phyloP scores from a whole-genome alignment of 2,329 filamentous ascomycete species.

The Exophiala spinifera region DNA sequence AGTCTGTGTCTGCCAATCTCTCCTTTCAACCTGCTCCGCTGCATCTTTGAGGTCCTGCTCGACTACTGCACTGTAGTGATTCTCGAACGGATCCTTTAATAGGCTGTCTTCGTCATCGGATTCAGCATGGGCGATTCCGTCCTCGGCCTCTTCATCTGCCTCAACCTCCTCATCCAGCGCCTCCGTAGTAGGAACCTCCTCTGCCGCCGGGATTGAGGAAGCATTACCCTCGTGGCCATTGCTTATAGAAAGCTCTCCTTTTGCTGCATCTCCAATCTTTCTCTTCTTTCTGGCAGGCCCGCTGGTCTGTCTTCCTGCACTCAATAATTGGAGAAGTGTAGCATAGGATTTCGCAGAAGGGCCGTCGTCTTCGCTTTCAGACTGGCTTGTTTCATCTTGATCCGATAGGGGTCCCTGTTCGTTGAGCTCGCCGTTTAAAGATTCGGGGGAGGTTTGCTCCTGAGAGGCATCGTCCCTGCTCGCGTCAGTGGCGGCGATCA shows the following conservation, averaged over 20 bases:
- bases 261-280: constrained; percentile 40
- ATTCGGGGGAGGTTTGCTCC: not conserved
- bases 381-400: constrained; percentile 2
- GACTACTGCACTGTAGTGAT: constrained; percentile 62
- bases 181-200: not conserved
- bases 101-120: constrained; percentile 50
- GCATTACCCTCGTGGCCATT: too few species aligned
- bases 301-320: constrained; percentile 39
- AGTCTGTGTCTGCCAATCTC: constrained; percentile 45
- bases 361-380: constrained; percentile 21
- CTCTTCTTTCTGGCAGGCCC: constrained; percentile 52
- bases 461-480: constrained; percentile 15
- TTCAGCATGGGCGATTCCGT: constrained; percentile 34
- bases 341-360: constrained; percentile 47
- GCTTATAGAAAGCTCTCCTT: too few species aligned
- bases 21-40: constrained; percentile 44
- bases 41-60: constrained; percentile 61
- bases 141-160: constrained; percentile 35
- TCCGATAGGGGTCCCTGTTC: not conserved
- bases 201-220: too few species aligned
- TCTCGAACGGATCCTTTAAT: constrained; percentile 69
- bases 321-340: constrained; percentile 55
- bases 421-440: constrained; percentile 1
- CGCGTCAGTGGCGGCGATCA: constrained; percentile 3
- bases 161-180: constrained; percentile 30